Base-by-base conservation (phyloP, 441 rosid species). In the Gossypium schwendimanii region DNA sequence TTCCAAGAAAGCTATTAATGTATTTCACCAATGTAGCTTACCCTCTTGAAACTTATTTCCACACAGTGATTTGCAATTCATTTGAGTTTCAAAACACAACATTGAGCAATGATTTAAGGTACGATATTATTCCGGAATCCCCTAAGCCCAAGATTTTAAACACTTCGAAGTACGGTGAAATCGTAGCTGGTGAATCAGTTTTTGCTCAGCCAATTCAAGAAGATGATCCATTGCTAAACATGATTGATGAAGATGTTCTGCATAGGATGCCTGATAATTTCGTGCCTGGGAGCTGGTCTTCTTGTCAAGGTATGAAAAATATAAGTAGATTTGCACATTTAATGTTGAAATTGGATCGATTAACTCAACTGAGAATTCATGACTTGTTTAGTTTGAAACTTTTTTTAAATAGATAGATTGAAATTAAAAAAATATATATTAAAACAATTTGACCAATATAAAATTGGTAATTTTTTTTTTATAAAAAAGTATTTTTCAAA, bases 1-100 rank as follows among this genome's bases (percentile, higher is more conserved):
- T 84, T n/a, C 92, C 92, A 0, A 81, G 92, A 72, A 82, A 82
- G 24, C 73, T 84, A 14, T 71, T 83, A 18, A 88, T 88, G 89
- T 88, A 81, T 77, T 82, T 85, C 73, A 83, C 78, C 69, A 84
- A 88, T 67, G 75, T 79, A 9, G 80, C 78, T 31, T 75, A 74
- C 72, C 87, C 92, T 31, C 76, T 78, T 14, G 82, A 84, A 72
- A 80, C 73, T 69, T 86, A 84, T 86, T 86, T 84, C 82, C 92
- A 86, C 74, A 83, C 92, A 0, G 82, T 88, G 72, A 63, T 84
- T 2, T 86, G 92, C 85, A 86, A 77, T 80, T 73, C 92, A 28
- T 77, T 78, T 2, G 84, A 82, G 49, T 86, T 81, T 53, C 77
- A 53, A 54, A 88, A 84, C 82, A 78, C 81, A 18, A 82, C 84